phyloP scores from a whole-genome alignment of 2,329 filamentous ascomycete genomes.

The Sporothrix brunneoviolacea region DNA sequence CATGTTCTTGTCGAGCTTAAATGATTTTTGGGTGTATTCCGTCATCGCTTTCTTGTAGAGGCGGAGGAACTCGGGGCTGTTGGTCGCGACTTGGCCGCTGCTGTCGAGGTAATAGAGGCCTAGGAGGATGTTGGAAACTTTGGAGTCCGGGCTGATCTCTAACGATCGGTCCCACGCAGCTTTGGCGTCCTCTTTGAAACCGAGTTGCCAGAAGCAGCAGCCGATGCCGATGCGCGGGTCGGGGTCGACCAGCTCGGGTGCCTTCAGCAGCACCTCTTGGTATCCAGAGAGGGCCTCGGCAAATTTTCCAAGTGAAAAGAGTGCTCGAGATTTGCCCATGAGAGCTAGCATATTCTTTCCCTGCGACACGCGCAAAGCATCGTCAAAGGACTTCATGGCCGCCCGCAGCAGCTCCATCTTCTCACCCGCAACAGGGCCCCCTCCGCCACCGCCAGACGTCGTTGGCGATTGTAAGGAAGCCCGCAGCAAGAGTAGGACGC shows the following conservation, averaged over 20 bases:
- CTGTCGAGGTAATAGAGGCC: slow-evolving; percentile 85
- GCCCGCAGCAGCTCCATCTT: slow-evolving; percentile 72
- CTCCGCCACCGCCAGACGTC: slow-evolving; percentile 49
- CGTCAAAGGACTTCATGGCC: slow-evolving; percentile 89
- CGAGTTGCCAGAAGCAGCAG: slow-evolving; percentile 94
- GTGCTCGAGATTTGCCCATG: slow-evolving; percentile 79
- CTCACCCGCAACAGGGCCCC: slow-evolving; percentile 59
- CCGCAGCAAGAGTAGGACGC: slow-evolving; percentile 79
- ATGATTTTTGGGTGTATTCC: slow-evolving; percentile 86
- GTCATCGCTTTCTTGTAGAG: slow-evolving; percentile 93
- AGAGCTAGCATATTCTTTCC: slow-evolving; percentile 87
- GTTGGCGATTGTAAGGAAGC: slow-evolving; percentile 76
- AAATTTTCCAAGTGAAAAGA: slow-evolving; percentile 82
- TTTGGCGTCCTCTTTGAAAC: slow-evolving; percentile 88
- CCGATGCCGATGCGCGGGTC: slow-evolving; percentile 95
- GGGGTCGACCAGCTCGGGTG: slow-evolving; percentile 82
- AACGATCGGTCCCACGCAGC: slow-evolving; percentile 82
- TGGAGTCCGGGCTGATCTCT: slow-evolving; percentile 75
- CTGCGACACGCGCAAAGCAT: slow-evolving; percentile 77
- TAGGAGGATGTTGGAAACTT: slow-evolving; percentile 82
- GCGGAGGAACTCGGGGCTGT: slow-evolving; percentile 74
- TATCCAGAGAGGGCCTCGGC: slow-evolving; percentile 77
- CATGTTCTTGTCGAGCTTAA: slow-evolving; percentile 86
- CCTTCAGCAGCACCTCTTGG: slow-evolving; percentile 78
- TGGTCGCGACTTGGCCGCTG: slow-evolving; percentile 74